phyloP scores from a whole-genome alignment of 495 filamentous ascomycete species.

The Xylaria acuta region DNA sequence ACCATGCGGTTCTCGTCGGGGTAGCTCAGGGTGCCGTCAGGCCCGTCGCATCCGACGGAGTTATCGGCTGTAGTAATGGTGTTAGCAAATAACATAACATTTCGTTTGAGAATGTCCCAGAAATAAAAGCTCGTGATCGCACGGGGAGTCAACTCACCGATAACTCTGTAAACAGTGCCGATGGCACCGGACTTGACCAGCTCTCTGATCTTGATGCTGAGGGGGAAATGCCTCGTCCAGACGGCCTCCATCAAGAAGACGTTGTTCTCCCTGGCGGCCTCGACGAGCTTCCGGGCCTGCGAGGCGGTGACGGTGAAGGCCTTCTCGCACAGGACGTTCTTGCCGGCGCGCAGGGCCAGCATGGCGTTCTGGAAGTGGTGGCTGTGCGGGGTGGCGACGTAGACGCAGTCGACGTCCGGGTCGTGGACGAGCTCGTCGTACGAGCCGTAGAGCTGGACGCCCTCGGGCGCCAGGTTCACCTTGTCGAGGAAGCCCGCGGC shows the following conservation, averaged over 20 bases:
- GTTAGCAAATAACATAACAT: conserved; percentile 25
- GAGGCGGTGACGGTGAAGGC: conserved; percentile 88
- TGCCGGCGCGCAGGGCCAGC: conserved; percentile 80
- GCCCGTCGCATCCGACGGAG: conserved; percentile 50
- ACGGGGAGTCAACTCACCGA: conserved; percentile 50
- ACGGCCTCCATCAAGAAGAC: conserved; percentile 96
- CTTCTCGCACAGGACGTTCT: conserved; percentile 93
- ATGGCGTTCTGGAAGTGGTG: conserved; percentile 94
- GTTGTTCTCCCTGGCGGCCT: conserved; percentile 77
- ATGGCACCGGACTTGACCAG: conserved; percentile 72
- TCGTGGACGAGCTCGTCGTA: conserved; percentile 82
- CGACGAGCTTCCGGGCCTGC: conserved; percentile 76
- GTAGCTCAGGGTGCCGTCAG: conserved; percentile 53
- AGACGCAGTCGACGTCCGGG: conserved; percentile 82
- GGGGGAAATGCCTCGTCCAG: conserved; percentile 92
- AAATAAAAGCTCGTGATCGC: neutral
- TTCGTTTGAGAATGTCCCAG: neutral
- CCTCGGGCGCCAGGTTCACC: conserved; percentile 62
- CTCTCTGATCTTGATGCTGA: conserved; percentile 76
- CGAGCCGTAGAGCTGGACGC: conserved; percentile 77
- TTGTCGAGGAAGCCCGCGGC: conserved; percentile 76
- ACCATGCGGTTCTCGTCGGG: conserved; percentile 76
- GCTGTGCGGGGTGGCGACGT: conserved; percentile 92
- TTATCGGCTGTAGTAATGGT: conserved; percentile 60
- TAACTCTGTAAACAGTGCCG: conserved; percentile 77